Evolutionary conservation across 2,329 filamentous ascomycete genomes (phyloP).

Genomic region (Colletotrichum destructivum): DNA sequence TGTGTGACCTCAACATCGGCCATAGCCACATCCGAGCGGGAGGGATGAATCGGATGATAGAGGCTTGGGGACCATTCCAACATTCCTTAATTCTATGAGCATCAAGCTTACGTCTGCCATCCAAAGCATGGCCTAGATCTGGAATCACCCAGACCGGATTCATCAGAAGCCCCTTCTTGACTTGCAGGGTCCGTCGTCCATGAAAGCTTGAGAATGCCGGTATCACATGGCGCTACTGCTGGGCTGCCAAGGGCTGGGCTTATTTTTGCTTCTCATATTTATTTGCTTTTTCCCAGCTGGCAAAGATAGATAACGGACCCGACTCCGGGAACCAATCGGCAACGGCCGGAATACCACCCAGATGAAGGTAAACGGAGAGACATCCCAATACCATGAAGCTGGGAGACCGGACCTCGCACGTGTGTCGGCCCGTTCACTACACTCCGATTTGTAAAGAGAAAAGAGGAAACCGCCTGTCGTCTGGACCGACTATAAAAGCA

Average conservation of each 20-base stretch:
- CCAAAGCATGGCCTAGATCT: not conserved
- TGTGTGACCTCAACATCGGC: not conserved
- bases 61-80: not conserved
- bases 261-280: not conserved
- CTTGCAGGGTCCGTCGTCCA: too few species aligned
- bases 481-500: not conserved
- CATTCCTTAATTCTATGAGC: not conserved
- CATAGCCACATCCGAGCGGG: not conserved
- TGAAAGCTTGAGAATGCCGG: too few species aligned
- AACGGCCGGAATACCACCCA: not conserved
- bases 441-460: not conserved
- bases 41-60: not conserved
- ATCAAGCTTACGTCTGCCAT: not conserved
- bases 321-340: not conserved
- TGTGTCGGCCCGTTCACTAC: not conserved
- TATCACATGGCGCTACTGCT: not conserved
- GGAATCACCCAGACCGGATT: not conserved
- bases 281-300: not conserved
- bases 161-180: not conserved
- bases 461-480: constrained; percentile 8
- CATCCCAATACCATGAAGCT: not conserved
- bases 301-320: not conserved
- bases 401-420: not conserved
- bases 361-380: not conserved
- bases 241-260: not conserved